Evolutionary conservation across 1,139 yeast genomes (phyloP).

Genomic region (Hemisphaericaspora lyxosophila): DNA sequence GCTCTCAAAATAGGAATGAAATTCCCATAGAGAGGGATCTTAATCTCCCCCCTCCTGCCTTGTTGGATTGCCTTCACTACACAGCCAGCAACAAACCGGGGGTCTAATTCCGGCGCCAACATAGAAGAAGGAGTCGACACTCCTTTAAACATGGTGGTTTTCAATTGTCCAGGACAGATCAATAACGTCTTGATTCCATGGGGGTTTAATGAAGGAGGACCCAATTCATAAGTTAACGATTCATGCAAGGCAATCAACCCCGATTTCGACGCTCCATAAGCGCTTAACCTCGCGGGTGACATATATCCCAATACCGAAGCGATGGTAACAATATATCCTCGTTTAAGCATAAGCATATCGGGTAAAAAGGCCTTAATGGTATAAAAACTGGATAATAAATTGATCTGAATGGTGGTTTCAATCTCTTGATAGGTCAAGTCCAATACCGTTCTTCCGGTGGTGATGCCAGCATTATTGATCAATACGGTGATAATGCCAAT

Average conservation of each 20-base stretch:
- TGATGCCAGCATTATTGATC: conserved; percentile 82
- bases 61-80: conserved; percentile 56
- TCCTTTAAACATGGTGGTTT: conserved; percentile 68
- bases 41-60: conserved; percentile 70
- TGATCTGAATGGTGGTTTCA: conserved; percentile 60
- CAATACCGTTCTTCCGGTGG: conserved; percentile 56
- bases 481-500: conserved; percentile 65
- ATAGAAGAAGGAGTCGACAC: conserved; percentile 69
- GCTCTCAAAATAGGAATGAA: conserved; percentile 69
- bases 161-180: conserved; percentile 84
- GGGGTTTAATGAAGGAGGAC: conserved; percentile 46
- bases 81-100: conserved; percentile 58
- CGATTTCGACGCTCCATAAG: conserved; percentile 88
- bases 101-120: conserved; percentile 81
- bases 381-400: conserved; percentile 67
- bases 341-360: conserved; percentile 55
- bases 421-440: conserved; percentile 58
- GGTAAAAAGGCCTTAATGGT: conserved; percentile 73
- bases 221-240: conserved; percentile 70
- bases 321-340: conserved; percentile 79
- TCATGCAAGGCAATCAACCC: conserved; percentile 85
- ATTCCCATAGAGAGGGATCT: conserved; percentile 72
- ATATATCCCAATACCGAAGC: conserved; percentile 83
- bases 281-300: conserved; percentile 78
- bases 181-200: conserved; percentile 69